These are phyloP conservation scores for Pseudocercospora fuligena DNA, from an alignment of 2,329 filamentous ascomycete genomes.

Conservation along the genomic window DNA sequence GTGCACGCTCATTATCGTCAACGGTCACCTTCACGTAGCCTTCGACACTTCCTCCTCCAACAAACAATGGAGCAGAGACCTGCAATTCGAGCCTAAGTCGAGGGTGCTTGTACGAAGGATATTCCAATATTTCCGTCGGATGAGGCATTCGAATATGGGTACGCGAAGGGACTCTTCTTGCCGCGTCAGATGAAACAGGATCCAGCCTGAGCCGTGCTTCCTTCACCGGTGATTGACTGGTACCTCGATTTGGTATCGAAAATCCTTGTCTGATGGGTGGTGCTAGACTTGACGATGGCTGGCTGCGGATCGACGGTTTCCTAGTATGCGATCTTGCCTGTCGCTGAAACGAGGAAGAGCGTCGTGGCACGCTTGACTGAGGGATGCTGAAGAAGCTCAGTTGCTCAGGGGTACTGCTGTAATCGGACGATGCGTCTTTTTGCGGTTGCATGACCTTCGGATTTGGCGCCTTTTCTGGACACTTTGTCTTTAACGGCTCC, in stretches of 20 bases:
- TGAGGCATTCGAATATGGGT: slow-evolving; percentile 55
- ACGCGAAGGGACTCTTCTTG: slow-evolving; percentile 51
- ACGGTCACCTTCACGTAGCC: slow-evolving; percentile 55
- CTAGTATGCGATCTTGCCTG: slow-evolving; percentile 20
- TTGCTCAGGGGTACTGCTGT: slow-evolving; percentile 45
- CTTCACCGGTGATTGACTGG: slow-evolving; percentile 56
- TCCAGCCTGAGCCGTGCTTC: slow-evolving; percentile 47
- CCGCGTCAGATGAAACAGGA: slow-evolving; percentile 49
- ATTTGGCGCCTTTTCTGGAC: background rate
- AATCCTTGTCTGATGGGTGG: slow-evolving; percentile 29
- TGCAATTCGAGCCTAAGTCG: slow-evolving; percentile 56
- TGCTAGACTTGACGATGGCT: slow-evolving; percentile 13
- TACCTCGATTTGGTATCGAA: slow-evolving; percentile 52
- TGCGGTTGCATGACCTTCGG: slow-evolving; percentile 6
- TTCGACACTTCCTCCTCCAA: slow-evolving; percentile 61
- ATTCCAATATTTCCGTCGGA: slow-evolving; percentile 56
- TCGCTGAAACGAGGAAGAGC: slow-evolving; percentile 48
- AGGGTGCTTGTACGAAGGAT: slow-evolving; percentile 54
- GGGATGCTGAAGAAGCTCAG: slow-evolving; percentile 54
- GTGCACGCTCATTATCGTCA: slow-evolving; percentile 52
- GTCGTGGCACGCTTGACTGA: slow-evolving; percentile 49
- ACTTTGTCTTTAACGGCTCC: slow-evolving; percentile 28
- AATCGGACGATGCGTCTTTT: slow-evolving; percentile 36
- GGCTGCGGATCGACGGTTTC: slow-evolving; percentile 30
- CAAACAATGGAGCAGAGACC: slow-evolving; percentile 56